These are phyloP conservation scores for Reticulascus tulasneorum DNA, from an alignment of 2,329 filamentous ascomycete genomes.

Conservation along the genomic window DNA sequence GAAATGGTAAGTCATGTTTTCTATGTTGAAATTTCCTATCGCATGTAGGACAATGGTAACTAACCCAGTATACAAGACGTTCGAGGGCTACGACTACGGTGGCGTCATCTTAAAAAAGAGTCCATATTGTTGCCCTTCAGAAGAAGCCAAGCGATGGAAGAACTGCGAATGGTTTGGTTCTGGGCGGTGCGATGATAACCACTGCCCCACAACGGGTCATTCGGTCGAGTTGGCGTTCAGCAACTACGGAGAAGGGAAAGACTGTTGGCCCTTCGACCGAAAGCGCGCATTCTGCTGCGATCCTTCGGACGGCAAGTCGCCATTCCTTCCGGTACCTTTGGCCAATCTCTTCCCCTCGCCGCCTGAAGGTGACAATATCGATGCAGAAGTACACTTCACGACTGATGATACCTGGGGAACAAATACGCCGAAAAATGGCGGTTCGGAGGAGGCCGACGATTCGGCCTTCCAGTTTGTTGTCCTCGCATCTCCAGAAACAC, in stretches of 20 bases:
- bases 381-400: too few relatives aligned
- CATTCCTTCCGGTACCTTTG: constrained; percentile 30
- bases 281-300: constrained; percentile 16
- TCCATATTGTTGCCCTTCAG: constrained; percentile 22
- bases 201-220: constrained; percentile 21
- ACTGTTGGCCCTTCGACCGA: constrained; percentile 10
- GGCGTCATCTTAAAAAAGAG: too few relatives aligned
- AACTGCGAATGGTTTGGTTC: constrained; percentile 32
- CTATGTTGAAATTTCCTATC: too few relatives aligned
- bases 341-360: constrained; percentile 30
- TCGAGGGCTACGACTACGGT: too few relatives aligned
- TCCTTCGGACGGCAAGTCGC: constrained; percentile 19
- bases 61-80: too few relatives aligned
- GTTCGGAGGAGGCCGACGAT: background rate
- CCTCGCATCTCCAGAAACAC: background rate
- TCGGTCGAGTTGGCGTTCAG: constrained; percentile 22
- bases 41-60: too few relatives aligned
- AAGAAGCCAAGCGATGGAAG: constrained; percentile 21
- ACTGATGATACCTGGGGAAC: too few relatives aligned
- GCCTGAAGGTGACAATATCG: constrained; percentile 25
- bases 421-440: too few relatives aligned
- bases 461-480: background rate
- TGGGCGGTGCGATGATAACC: constrained; percentile 27
- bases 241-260: constrained; percentile 21
- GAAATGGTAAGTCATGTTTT: too few relatives aligned